A percentile compares a stretch with the other conserved stretches of the same genome.
These are phyloP conservation scores for Candida jianshihensis DNA, from an alignment of 805 yeast species.

Conservation along the genomic window DNA sequence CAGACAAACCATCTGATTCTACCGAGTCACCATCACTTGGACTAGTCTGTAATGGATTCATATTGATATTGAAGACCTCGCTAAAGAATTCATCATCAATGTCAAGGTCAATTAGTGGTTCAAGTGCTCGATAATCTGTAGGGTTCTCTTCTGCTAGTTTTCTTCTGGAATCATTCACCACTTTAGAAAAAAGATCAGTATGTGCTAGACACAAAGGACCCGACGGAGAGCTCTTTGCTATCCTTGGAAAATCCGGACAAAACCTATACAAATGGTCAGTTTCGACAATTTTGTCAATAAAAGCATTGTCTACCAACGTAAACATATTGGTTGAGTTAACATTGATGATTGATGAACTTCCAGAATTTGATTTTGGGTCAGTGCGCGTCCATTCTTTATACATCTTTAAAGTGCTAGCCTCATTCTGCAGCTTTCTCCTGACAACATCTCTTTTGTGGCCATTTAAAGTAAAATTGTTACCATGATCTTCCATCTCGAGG, in stretches of 20 bases:
- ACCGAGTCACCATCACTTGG: background rate
- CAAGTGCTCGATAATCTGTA: background rate
- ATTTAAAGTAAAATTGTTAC: conserved; percentile 1
- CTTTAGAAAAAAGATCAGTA: background rate
- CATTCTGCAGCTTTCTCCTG: conserved; percentile 7
- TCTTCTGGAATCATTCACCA: background rate
- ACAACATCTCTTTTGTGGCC: conserved; percentile 6
- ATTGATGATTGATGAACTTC: background rate
- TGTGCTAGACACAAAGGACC: background rate
- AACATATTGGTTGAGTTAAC: background rate
- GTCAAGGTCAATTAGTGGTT: background rate
- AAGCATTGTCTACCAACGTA: background rate
- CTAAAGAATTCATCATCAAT: conserved; percentile 1
- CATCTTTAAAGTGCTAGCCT: conserved; percentile 7
- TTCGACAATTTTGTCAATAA: background rate
- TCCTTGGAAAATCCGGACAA: background rate
- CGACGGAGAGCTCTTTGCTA: background rate
- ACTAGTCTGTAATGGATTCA: background rate
- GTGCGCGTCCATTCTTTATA: conserved; percentile 14
- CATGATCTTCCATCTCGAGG: conserved; percentile 7
- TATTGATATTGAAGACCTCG: background rate
- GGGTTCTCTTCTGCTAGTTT: background rate
- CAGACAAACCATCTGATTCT: background rate
- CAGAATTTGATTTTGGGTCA: background rate
- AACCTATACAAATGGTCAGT: background rate